These are phyloP conservation scores for Sporisorium scitamineum DNA, from an alignment of 1,284 basidiomycete genomes.

Conservation along the genomic window DNA sequence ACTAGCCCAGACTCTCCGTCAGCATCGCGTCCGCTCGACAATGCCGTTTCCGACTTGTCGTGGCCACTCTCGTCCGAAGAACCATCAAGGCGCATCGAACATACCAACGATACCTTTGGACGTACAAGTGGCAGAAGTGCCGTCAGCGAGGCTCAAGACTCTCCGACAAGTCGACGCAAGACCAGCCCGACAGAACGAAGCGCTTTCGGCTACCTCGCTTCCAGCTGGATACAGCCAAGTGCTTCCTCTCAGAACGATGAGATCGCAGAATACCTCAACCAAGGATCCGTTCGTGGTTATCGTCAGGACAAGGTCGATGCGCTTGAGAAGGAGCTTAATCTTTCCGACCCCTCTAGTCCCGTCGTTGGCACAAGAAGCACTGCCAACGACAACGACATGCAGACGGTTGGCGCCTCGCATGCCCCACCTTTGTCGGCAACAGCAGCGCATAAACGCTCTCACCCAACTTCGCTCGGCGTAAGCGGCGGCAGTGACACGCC, in stretches of 20 bases:
- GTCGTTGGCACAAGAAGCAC: neutral
- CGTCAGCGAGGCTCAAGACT: constrained; percentile 9
- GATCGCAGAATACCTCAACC: constrained; percentile 26
- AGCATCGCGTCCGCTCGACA: constrained; percentile 1
- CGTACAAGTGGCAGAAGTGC: constrained; percentile 23
- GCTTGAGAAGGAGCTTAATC: constrained; percentile 20
- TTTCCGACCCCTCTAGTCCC: constrained; percentile 11
- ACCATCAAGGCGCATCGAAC: constrained; percentile 1
- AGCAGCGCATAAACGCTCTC: constrained; percentile 2
- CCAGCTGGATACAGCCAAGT: constrained; percentile 12
- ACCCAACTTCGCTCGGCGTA: constrained; percentile 1
- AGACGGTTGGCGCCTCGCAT: neutral
- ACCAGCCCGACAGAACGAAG: constrained; percentile 28
- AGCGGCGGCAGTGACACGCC: constrained; percentile 17
- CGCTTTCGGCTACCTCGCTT: constrained; percentile 28
- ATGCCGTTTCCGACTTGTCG: constrained; percentile 5
- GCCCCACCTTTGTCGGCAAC: neutral
- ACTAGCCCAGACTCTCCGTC: neutral
- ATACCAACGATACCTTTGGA: constrained; percentile 30
- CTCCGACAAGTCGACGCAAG: constrained; percentile 15
- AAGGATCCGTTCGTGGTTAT: neutral
- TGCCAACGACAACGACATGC: neutral
- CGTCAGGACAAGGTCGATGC: constrained; percentile 26
- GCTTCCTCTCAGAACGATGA: constrained; percentile 10
- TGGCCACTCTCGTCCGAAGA: constrained; percentile 7